Evolutionary conservation across 164 flowering plant genomes (phyloP).

Genomic region (Nymphaea colorata): DNA sequence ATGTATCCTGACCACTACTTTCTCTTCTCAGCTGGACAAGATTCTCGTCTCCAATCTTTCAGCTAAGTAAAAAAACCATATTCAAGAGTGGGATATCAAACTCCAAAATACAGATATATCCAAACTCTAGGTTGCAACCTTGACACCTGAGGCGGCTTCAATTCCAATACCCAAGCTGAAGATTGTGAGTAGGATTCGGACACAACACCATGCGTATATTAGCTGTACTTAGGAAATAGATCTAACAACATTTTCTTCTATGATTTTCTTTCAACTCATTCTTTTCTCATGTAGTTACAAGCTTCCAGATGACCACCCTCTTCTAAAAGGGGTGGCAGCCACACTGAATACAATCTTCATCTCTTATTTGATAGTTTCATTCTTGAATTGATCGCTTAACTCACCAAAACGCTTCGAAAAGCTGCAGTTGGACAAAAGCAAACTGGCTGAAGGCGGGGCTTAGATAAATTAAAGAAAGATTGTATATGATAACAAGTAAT

Average conservation of each 20-base stretch:
- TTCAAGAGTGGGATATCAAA: conserved; percentile 48
- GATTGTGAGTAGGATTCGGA: conserved; percentile 39
- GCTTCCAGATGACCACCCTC: conserved; percentile 92
- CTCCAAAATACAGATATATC: conserved; percentile 73
- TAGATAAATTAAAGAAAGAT: no score
- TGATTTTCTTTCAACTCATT: not conserved
- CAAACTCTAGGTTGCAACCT: conserved; percentile 46
- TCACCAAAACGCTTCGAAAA: not conserved
- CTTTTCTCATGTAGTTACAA: conserved; percentile 60
- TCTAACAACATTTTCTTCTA: no score
- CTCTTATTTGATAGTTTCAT: not conserved
- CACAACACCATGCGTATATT: conserved; percentile 49
- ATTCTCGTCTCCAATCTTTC: no score
- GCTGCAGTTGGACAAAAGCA: conserved; percentile 39
- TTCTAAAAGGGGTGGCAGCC: conserved; percentile 49
- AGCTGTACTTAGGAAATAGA: no score
- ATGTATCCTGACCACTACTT: no score
- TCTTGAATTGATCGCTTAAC: not conserved
- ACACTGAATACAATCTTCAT: not conserved
- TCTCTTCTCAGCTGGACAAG: no score
- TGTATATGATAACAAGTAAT: no score
- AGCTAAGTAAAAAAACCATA: conserved; percentile 26
- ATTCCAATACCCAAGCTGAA: conserved; percentile 54
- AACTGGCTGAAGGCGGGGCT: conserved; percentile 36
- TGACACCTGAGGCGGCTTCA: conserved; percentile 45